Evolutionary conservation across 306 rosid species (phyloP).

Genomic region (Datisca glomerata): DNA sequence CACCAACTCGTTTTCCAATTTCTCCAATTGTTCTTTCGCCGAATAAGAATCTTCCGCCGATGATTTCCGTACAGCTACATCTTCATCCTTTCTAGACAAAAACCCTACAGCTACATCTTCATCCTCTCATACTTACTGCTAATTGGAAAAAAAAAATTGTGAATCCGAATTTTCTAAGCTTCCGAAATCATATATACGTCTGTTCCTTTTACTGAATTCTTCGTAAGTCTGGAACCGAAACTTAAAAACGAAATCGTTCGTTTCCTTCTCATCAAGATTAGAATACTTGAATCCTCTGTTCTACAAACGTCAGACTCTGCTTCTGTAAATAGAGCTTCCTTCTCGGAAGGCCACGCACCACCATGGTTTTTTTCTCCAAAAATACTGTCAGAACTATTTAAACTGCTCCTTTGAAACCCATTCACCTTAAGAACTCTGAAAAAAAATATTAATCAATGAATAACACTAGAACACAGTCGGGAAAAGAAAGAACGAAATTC

Average conservation of each 20-base stretch:
- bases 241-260: conserved; percentile 42
- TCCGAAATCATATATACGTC: conserved; percentile 17
- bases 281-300: conserved; percentile 2
- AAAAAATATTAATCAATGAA: not conserved
- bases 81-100: conserved; percentile 6
- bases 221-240: conserved; percentile 60
- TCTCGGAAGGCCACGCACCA: conserved; percentile 15
- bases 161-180: conserved; percentile 6
- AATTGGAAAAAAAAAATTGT: conserved; percentile 8
- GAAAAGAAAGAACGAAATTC: not conserved
- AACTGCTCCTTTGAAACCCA: conserved; percentile 5
- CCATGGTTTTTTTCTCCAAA: conserved; percentile 4
- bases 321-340: conserved; percentile 5
- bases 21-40: conserved; percentile 12
- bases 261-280: conserved; percentile 17
- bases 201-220: conserved; percentile 19
- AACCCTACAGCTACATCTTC: conserved; percentile 17
- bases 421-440: conserved; percentile 25
- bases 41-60: conserved; percentile 2
- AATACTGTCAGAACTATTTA: conserved; percentile 2
- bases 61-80: not conserved
- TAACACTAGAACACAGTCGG: not conserved
- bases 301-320: conserved; percentile 5
- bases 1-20: not conserved
- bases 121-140: conserved; percentile 34